Evolutionary conservation across 2,329 filamentous ascomycete species (phyloP).

Genomic region (Penicillium sp.): DNA sequence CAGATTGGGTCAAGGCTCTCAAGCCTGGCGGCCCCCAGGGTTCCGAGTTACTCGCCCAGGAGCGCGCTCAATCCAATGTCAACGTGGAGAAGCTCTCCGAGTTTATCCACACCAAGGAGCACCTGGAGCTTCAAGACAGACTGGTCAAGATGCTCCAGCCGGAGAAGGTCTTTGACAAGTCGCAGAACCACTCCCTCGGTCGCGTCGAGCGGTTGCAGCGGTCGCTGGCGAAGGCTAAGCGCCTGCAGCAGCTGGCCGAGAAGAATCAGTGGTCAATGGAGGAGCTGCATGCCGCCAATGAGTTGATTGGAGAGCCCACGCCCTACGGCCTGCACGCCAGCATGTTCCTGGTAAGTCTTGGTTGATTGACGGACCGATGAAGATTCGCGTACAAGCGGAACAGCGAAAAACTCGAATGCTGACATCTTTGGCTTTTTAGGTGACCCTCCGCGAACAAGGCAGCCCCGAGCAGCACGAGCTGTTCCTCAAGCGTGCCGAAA

Average conservation of each 20-base stretch:
- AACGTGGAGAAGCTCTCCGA: conserved; percentile 67
- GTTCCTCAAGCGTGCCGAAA: conserved; percentile 68
- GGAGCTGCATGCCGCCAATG: conserved; percentile 66
- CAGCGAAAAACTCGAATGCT: conserved; percentile 3
- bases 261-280: conserved; percentile 68
- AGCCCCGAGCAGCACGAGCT: conserved; percentile 72
- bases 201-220: conserved; percentile 69
- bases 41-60: conserved; percentile 66
- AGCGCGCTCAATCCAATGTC: conserved; percentile 68
- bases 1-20: conserved; percentile 68
- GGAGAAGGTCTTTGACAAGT: conserved; percentile 76
- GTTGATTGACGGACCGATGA: too few species aligned
- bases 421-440: conserved; percentile 42
- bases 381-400: too few species aligned
- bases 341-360: conserved; percentile 63
- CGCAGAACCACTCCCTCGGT: conserved; percentile 73
- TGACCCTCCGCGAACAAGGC: conserved; percentile 70
- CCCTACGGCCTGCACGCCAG: conserved; percentile 72
- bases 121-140: conserved; percentile 60
- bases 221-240: conserved; percentile 70
- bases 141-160: conserved; percentile 66
- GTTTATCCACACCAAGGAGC: conserved; percentile 69
- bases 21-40: conserved; percentile 69
- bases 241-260: conserved; percentile 65
- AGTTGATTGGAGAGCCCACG: conserved; percentile 71